phyloP scores from a whole-genome alignment of 2,329 filamentous ascomycete genomes.

The Cryphonectria naterciae region DNA sequence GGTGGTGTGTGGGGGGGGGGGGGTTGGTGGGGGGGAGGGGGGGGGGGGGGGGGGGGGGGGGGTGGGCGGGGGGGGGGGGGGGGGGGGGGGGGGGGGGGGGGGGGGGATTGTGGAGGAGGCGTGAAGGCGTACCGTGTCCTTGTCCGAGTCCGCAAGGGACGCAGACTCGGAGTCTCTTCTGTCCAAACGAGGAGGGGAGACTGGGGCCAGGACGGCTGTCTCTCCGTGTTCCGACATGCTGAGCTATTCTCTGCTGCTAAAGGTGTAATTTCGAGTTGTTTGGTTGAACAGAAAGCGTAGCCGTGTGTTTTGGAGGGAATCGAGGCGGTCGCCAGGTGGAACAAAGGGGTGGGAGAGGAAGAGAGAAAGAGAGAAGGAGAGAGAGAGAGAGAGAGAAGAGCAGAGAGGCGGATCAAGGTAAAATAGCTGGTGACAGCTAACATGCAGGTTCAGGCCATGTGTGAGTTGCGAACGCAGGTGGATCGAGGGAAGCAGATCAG shows the following conservation, averaged over 20 bases:
- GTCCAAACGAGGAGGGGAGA: conserved; percentile 31
- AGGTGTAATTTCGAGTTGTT: neutral
- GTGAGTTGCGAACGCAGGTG: conserved; percentile 12
- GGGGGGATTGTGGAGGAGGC: conserved; percentile 7
- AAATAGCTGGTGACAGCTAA: conserved; percentile 26
- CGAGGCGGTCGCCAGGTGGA: neutral
- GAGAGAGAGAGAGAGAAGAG: neutral
- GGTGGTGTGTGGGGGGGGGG: too few relatives aligned
- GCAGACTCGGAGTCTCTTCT: conserved; percentile 31
- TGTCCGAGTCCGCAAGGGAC: conserved; percentile 42
- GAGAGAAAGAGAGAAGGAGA: neutral
- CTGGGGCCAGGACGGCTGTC: conserved; percentile 29
- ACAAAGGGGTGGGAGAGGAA: neutral
- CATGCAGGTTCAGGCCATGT: conserved; percentile 27
- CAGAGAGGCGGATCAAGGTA: conserved; percentile 9
- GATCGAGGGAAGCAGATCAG: conserved; percentile 4
- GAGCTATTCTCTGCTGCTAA: conserved; percentile 4
- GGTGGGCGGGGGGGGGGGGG: too few relatives aligned
- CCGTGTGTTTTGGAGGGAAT: neutral
- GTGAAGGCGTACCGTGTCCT: conserved; percentile 41
- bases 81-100: too few relatives aligned
- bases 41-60: too few relatives aligned
- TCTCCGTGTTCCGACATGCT: conserved; percentile 39
- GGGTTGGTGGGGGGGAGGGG: too few relatives aligned
- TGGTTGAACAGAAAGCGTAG: neutral